Evolutionary conservation across 208 protist genomes (phyloP).

Genomic region (Trypanosoma rangeli): DNA sequence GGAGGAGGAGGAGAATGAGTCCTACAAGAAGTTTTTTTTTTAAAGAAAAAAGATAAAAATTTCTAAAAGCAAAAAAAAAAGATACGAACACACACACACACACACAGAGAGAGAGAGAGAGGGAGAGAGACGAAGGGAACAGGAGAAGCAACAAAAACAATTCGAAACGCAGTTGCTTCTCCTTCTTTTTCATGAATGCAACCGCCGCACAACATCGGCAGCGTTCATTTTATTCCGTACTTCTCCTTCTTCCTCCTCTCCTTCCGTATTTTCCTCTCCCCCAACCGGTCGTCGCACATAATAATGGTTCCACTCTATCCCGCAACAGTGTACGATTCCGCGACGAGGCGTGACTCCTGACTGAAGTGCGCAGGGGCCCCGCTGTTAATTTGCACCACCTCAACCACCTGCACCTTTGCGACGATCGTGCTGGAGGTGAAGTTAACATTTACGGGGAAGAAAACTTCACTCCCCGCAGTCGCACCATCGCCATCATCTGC

Average conservation of each 20-base stretch:
- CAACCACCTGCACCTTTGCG: constrained; percentile 51
- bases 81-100: constrained; percentile 21
- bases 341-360: constrained; percentile 46
- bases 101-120: constrained; percentile 14
- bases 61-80: constrained; percentile 24
- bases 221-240: background rate
- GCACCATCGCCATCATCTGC: constrained; percentile 21
- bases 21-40: too few relatives aligned
- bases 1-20: too few relatives aligned
- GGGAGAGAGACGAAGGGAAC: background rate
- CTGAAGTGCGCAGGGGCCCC: constrained; percentile 63
- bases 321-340: constrained; percentile 53
- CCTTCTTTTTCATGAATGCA: background rate
- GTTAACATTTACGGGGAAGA: constrained; percentile 75
- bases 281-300: constrained; percentile 11
- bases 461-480: constrained; percentile 35
- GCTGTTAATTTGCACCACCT: constrained; percentile 60
- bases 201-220: background rate
- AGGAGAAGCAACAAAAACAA: constrained; percentile 18
- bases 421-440: constrained; percentile 47
- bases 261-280: constrained; percentile 5
- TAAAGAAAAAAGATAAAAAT: constrained; percentile 15
- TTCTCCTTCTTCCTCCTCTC: constrained; percentile 7
- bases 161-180: background rate
- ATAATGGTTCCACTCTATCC: constrained; percentile 22